A percentile compares a stretch with the other conserved stretches of the same genome.
Conservation (phyloP, 192 early-diverging fungal species). For the Coemansia asiatica region DNA sequence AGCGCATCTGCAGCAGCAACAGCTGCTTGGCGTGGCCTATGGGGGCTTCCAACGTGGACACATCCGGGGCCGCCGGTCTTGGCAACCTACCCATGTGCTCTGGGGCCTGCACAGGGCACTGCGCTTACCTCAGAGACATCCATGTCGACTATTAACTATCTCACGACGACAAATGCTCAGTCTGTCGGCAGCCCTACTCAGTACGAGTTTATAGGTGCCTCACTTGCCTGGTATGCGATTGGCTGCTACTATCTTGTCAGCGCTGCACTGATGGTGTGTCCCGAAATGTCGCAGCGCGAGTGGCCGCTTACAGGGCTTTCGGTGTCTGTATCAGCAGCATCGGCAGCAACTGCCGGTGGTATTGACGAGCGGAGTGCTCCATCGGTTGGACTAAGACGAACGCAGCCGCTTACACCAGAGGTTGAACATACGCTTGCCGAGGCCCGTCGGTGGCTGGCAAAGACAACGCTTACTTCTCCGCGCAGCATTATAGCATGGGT, state of each 20-base stretch:
- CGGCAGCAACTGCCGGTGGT: background rate
- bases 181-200: constrained; percentile 41
- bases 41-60: constrained; percentile 54
- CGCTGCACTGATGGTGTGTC: constrained; percentile 19
- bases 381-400: constrained; percentile 18
- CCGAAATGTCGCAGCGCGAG: constrained; percentile 23
- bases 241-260: constrained; percentile 53
- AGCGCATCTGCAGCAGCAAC: constrained; percentile 27
- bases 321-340: constrained; percentile 7
- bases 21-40: constrained; percentile 51
- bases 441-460: constrained; percentile 54
- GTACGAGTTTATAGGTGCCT: constrained; percentile 52
- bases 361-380: background rate
- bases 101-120: constrained; percentile 34
- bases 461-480: constrained; percentile 46
- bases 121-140: constrained; percentile 29
- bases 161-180: constrained; percentile 42
- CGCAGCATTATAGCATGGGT: constrained; percentile 53
- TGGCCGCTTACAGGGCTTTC: constrained; percentile 35
- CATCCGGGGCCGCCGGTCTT: constrained; percentile 46
- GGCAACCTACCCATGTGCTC: constrained; percentile 51
- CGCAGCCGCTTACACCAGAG: constrained; percentile 29
- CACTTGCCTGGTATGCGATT: constrained; percentile 55
- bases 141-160: constrained; percentile 31
- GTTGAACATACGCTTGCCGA: constrained; percentile 41